These are phyloP conservation scores for Taiozyma onychis DNA, from an alignment of 1,139 yeast species.

Conservation along the genomic window DNA sequence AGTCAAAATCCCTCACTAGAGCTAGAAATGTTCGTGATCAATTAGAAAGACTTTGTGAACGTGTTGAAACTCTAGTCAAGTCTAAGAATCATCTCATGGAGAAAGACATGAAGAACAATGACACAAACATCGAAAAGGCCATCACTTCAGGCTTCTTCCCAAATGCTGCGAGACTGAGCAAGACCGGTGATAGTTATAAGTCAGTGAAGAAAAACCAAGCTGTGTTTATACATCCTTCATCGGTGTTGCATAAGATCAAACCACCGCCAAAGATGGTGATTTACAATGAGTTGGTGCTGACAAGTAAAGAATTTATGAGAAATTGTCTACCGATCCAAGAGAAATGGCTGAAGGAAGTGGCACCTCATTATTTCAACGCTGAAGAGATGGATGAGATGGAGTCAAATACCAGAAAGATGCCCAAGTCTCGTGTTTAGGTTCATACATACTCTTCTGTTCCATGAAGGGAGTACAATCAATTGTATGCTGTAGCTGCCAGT, in stretches of 20 bases:
- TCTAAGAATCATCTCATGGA: conserved; percentile 13
- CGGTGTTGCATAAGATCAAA: conserved; percentile 49
- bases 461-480: neutral
- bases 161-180: conserved; percentile 65
- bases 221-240: conserved; percentile 81
- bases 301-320: conserved; percentile 86
- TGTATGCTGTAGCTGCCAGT: too few relatives aligned
- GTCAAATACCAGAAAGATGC: conserved; percentile 13
- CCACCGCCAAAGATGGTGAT: conserved; percentile 71
- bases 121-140: conserved; percentile 52
- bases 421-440: conserved; percentile 5
- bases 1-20: conserved; percentile 63
- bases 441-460: neutral
- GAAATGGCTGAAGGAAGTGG: conserved; percentile 55
- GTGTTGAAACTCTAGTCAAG: conserved; percentile 40
- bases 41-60: conserved; percentile 52
- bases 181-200: conserved; percentile 66
- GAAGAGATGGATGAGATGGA: conserved; percentile 20
- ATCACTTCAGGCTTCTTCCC: conserved; percentile 80
- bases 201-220: conserved; percentile 58
- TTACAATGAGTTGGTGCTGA: conserved; percentile 80
- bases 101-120: conserved; percentile 19
- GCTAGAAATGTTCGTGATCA: conserved; percentile 75
- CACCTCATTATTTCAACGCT: conserved; percentile 48
- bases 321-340: conserved; percentile 71